Conservation (phyloP, 768 basidiomycete species). For the Cyclocybe cylindracea region DNA sequence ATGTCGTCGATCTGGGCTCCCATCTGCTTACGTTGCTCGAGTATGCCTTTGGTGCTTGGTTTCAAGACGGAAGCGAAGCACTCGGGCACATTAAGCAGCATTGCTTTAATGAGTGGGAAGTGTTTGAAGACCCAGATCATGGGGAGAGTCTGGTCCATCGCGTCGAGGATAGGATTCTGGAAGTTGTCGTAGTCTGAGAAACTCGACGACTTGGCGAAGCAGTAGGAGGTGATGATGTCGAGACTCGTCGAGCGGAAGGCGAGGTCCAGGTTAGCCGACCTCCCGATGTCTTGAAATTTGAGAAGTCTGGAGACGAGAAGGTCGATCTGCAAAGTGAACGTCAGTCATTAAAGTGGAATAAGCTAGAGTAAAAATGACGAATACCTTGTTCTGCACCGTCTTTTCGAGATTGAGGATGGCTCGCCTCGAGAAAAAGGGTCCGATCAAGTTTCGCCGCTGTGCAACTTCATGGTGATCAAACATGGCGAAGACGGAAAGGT, state of each 20-base stretch:
- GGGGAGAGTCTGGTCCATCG: slow-evolving; percentile 35
- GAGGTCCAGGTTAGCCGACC: slow-evolving; percentile 34
- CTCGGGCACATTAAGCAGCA: slow-evolving; percentile 33
- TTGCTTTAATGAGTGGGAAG: slow-evolving; percentile 30
- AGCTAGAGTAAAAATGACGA: not conserved
- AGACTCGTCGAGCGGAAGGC: slow-evolving; percentile 39
- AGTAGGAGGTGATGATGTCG: slow-evolving; percentile 42
- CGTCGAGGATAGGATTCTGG: slow-evolving; percentile 30
- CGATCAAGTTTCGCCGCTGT: slow-evolving; percentile 34
- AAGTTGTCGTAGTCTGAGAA: slow-evolving; percentile 30
- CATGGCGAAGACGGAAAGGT: slow-evolving; percentile 37
- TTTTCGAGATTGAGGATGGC: slow-evolving; percentile 38
- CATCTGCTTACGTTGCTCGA: slow-evolving; percentile 34
- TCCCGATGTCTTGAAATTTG: slow-evolving; percentile 18
- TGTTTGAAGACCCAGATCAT: slow-evolving; percentile 41
- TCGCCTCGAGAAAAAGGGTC: slow-evolving; percentile 41
- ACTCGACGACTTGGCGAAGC: slow-evolving; percentile 34
- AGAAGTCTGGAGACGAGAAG: slow-evolving; percentile 28
- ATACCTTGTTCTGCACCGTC: slow-evolving; percentile 33
- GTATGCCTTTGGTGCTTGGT: slow-evolving; percentile 34
- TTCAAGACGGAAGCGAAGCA: slow-evolving; percentile 32
- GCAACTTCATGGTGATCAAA: slow-evolving; percentile 34
- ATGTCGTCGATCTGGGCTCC: slow-evolving; percentile 35
- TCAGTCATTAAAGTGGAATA: not conserved
- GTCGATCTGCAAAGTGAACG: slow-evolving; percentile 27